A percentile compares a stretch with the other conserved stretches of the same genome.
These are phyloP conservation scores for Pythium vanterpoolii DNA, from an alignment of 352 stramenopile genomes.

Conservation along the genomic window DNA sequence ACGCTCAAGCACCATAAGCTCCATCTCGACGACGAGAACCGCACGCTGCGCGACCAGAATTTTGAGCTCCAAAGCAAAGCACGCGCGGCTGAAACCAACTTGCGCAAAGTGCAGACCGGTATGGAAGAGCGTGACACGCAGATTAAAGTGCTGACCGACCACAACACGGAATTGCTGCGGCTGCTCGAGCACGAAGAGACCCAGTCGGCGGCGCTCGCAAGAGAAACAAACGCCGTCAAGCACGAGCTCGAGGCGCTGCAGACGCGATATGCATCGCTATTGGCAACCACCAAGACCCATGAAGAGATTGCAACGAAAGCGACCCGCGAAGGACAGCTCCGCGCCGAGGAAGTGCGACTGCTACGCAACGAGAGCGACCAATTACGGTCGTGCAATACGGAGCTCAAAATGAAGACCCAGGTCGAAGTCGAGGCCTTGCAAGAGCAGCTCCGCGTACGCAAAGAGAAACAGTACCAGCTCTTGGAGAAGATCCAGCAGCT, in stretches of 20 bases:
- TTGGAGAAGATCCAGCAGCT: conserved; percentile 95
- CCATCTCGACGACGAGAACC: conserved; percentile 90
- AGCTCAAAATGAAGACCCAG: conserved; percentile 94
- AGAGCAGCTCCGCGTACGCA: conserved; percentile 94
- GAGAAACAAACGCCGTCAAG: conserved; percentile 52
- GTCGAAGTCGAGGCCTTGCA: conserved; percentile 95
- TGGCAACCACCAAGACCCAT: conserved; percentile 91
- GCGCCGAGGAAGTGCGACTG: conserved; percentile 92
- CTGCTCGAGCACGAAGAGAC: conserved; percentile 94
- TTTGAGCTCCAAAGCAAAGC: conserved; percentile 92
- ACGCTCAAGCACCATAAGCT: conserved; percentile 57
- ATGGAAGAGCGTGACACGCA: conserved; percentile 91
- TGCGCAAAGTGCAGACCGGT: conserved; percentile 76
- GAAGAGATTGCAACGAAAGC: conserved; percentile 89
- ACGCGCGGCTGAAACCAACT: conserved; percentile 80
- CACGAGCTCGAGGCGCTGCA: conserved; percentile 84
- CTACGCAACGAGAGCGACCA: conserved; percentile 88
- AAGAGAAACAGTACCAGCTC: conserved; percentile 97
- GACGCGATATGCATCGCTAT: conserved; percentile 86
- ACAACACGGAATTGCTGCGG: conserved; percentile 94
- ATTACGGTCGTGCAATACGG: conserved; percentile 90
- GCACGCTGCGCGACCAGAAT: conserved; percentile 88
- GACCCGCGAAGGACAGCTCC: conserved; percentile 89
- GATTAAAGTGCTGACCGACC: conserved; percentile 92
- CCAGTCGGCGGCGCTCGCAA: conserved; percentile 63